Conservation (phyloP, 176 grass and related monocot species). For the Avena atlantica region DNA sequence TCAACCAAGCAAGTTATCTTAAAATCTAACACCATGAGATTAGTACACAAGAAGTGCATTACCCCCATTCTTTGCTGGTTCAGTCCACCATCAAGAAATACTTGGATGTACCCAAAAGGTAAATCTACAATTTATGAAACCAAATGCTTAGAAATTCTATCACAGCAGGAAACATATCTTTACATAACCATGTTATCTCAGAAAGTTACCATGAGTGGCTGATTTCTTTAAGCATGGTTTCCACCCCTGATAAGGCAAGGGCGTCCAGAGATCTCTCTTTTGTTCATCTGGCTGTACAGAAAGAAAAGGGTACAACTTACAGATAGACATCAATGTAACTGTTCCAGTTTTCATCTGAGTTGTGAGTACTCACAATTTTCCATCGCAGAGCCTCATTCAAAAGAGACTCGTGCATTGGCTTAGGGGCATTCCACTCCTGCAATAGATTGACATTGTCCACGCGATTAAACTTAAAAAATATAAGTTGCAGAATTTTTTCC, state of each 20-base stretch:
- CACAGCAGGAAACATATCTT: neutral
- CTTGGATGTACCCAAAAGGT: constrained; percentile 82
- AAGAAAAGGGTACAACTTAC: constrained; percentile 11
- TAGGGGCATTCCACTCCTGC: constrained; percentile 93
- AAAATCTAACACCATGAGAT: constrained; percentile 20
- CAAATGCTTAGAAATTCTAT: constrained; percentile 17
- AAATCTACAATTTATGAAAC: constrained; percentile 47
- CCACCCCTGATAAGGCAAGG: constrained; percentile 80
- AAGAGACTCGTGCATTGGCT: constrained; percentile 78
- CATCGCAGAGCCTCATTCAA: constrained; percentile 61
- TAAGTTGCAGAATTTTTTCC: neutral
- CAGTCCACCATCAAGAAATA: constrained; percentile 97
- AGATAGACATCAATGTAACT: neutral
- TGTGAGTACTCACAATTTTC: constrained; percentile 55
- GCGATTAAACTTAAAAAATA: neutral
- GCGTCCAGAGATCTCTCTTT: constrained; percentile 76
- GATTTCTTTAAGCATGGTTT: constrained; percentile 65
- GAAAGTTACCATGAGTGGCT: constrained; percentile 53
- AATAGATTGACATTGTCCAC: constrained; percentile 1
- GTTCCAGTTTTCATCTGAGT: constrained; percentile 19
- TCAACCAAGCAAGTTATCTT: constrained; percentile 18
- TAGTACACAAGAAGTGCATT: constrained; percentile 34
- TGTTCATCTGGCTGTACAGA: constrained; percentile 59
- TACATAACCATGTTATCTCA: constrained; percentile 23
- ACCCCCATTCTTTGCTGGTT: constrained; percentile 99